Base-by-base conservation (phyloP, 441 rosid species). In the Cnidoscolus chayamansa region DNA sequence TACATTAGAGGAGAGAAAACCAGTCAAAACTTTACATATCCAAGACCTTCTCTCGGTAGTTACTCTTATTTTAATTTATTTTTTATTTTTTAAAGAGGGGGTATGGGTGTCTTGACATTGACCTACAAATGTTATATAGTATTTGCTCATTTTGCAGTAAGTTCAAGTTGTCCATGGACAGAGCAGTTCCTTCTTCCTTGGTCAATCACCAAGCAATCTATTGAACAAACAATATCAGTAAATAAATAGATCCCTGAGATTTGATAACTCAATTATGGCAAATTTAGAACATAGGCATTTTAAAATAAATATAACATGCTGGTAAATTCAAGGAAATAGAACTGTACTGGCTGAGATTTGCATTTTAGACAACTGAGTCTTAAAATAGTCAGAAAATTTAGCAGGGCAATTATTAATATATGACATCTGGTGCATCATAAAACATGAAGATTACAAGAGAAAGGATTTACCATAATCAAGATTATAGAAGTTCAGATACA, bases 401-500 rank as follows among this genome's bases (percentile, higher is more conserved):
- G 7, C 35, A 32, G 55, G 67, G 20, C 12, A 43, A 16, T 13
- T 25, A 45, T 40, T 31, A 60, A 68, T 50, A 59, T 60, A 68
- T 20, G 40, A 49, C 47, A 58, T 53, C 37, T 43, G 32, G 16
- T 25, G 60, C 19, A 61, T 59, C 13, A 17, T 35, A 45, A 11
- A 51, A 16, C 64, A 54, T 48, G 70, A 53, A 9, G 67, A 9
- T 20, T 43, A 51, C 32, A 20, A 47, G 58, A 49, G 9, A 49
- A 13, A 59, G 57, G 70, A 67, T 71, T 25, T 84, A 94, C 98
- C 99, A 43, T 89, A 88, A 81, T 92, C 96, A 6, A 90, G 83
- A 63, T 82, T 80, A 81, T 84, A 92, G 82, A 89, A 85, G 86
- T 92, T 94, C 68, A 94, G 89, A 84, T 85, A 94, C 76, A 94